Evolutionary conservation across 2,329 filamentous ascomycete species (phyloP).

Genomic region (Bipolaris sorokiniana): DNA sequence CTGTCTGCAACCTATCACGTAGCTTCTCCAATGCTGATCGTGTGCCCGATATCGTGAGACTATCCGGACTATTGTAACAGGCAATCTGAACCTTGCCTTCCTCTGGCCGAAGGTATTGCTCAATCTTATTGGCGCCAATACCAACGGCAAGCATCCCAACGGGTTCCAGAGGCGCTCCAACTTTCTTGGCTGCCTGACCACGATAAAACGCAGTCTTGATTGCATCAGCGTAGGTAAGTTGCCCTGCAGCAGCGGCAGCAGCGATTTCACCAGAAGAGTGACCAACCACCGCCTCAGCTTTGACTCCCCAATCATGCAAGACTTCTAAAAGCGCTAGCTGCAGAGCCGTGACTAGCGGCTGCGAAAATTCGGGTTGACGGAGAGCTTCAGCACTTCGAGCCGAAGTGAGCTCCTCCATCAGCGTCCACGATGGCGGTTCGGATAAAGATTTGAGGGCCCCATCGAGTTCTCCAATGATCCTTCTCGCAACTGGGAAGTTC

Average conservation of each 20-base stretch:
- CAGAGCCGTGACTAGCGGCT: conserved; percentile 30
- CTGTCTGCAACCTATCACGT: conserved; percentile 17
- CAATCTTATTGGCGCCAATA: conserved; percentile 9
- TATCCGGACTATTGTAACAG: conserved; percentile 29
- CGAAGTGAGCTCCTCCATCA: conserved; percentile 14
- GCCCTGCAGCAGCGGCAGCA: conserved; percentile 29
- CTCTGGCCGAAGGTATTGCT: conserved; percentile 8
- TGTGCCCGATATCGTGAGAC: conserved; percentile 25
- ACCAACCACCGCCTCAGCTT: conserved; percentile 17
- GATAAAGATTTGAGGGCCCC: conserved; percentile 1
- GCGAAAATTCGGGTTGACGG: conserved; percentile 20
- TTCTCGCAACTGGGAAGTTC: background rate
- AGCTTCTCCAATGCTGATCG: conserved; percentile 50
- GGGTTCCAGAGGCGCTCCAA: conserved; percentile 21
- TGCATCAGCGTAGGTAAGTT: conserved; percentile 24
- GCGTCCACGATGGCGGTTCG: conserved; percentile 19
- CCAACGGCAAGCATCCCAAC: conserved; percentile 31
- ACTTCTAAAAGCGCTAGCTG: conserved; percentile 34
- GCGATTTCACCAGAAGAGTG: conserved; percentile 40
- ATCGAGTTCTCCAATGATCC: conserved; percentile 16
- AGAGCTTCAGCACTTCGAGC: background rate
- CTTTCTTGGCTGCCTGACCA: conserved; percentile 10
- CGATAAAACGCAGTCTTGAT: conserved; percentile 29
- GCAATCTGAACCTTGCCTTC: conserved; percentile 22
- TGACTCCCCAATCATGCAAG: conserved; percentile 19